Conservation (phyloP, 306 rosid species). For the Arachis hypogaea region DNA sequence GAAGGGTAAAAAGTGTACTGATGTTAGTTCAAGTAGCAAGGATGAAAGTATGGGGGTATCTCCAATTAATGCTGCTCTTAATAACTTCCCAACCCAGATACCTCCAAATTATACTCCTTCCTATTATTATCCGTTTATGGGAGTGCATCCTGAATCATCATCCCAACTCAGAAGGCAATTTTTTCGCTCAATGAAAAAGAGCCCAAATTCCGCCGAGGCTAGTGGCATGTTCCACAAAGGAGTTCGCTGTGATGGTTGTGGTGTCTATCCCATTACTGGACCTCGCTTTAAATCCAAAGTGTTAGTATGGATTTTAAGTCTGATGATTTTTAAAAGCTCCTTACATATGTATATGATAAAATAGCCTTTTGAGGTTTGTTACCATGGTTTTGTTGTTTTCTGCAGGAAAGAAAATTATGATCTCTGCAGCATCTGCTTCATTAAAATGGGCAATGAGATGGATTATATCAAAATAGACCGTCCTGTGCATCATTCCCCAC, state of each 20-base stretch:
- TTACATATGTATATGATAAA: slow-evolving; percentile 10
- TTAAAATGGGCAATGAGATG: slow-evolving; percentile 55
- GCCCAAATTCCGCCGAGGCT: slow-evolving; percentile 51
- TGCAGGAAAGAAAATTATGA: slow-evolving; percentile 84
- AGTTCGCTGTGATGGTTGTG: slow-evolving; percentile 90
- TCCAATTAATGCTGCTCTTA: slow-evolving; percentile 40
- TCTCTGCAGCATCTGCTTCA: slow-evolving; percentile 79
- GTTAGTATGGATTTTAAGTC: slow-evolving; percentile 48
- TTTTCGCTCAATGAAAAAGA: slow-evolving; percentile 53
- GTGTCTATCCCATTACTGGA: slow-evolving; percentile 85
- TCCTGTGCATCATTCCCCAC: slow-evolving; percentile 52
- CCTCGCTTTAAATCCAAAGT: slow-evolving; percentile 89
- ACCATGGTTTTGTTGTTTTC: slow-evolving; percentile 8
- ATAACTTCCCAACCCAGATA: slow-evolving; percentile 17
- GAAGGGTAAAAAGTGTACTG: slow-evolving; percentile 44
- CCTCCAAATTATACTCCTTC: slow-evolving; percentile 29
- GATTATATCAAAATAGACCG: slow-evolving; percentile 76
- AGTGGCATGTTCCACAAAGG: slow-evolving; percentile 85
- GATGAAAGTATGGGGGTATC: slow-evolving; percentile 36
- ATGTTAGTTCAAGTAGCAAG: slow-evolving; percentile 26
- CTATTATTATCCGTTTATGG: slow-evolving; percentile 57
- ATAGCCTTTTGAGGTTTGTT: background rate
- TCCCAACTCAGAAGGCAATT: background rate
- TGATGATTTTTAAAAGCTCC: background rate
- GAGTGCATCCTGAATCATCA: slow-evolving; percentile 16